phyloP scores from a whole-genome alignment of 73 alveolate species.

The Stentor roeselii region DNA sequence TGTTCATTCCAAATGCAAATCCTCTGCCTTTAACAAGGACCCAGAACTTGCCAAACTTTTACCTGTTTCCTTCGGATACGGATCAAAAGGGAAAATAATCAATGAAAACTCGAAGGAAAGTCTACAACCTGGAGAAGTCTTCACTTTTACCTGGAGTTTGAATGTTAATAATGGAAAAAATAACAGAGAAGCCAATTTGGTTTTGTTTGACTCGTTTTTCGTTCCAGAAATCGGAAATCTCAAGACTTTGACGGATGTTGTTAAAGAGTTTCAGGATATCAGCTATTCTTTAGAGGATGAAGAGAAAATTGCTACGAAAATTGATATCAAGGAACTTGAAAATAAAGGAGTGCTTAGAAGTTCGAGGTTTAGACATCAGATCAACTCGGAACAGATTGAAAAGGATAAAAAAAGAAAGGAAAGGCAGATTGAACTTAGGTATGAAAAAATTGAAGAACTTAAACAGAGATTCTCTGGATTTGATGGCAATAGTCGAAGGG shows the following conservation, averaged over 20 bases:
- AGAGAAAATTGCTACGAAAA: conserved; percentile 29
- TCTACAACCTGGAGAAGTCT: conserved; percentile 38
- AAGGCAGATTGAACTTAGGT: conserved; percentile 62
- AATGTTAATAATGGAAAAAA: conserved; percentile 17
- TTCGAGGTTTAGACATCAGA: conserved; percentile 70
- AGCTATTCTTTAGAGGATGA: conserved; percentile 53
- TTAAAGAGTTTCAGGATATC: conserved; percentile 48
- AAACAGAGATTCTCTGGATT: conserved; percentile 65
- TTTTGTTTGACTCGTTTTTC: conserved; percentile 49
- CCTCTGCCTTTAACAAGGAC: neutral
- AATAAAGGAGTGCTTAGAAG: conserved; percentile 44
- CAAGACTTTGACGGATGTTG: conserved; percentile 34
- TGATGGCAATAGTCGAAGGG: conserved; percentile 52
- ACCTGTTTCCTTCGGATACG: neutral
- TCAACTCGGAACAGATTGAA: conserved; percentile 48
- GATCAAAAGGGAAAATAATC: conserved; percentile 21
- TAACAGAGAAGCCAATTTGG: conserved; percentile 34
- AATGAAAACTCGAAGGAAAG: conserved; percentile 37
- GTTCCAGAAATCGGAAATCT: conserved; percentile 36
- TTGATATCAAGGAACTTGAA: conserved; percentile 20
- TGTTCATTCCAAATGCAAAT: neutral
- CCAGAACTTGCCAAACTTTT: neutral
- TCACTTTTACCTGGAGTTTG: conserved; percentile 35
- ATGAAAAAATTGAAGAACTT: conserved; percentile 69
- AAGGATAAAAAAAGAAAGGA: conserved; percentile 67